Evolutionary conservation across 2,329 filamentous ascomycete genomes (phyloP), one percentile per base, ranked within the genome.

Genomic region (Fusarium incarnatum): DNA sequence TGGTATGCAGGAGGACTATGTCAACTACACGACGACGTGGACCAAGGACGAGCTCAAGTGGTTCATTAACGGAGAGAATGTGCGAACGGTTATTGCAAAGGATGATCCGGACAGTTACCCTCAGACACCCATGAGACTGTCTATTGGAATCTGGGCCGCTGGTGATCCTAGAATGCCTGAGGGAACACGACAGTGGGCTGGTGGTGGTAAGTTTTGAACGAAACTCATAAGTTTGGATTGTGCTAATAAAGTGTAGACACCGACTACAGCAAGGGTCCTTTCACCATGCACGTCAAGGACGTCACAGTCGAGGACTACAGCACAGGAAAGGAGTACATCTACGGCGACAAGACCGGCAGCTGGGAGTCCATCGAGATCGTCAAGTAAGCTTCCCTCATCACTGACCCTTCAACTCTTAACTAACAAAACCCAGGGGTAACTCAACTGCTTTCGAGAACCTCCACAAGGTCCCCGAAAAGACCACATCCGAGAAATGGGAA

Each of bases 21-120:
- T 93, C 84, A 94, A 92, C 77, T 94, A 94, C 80, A 92, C 91
- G n/a, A 84, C 89, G 30, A 83, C 89, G 71, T 94, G 92, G 92
- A 93, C 89, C 23, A 82, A 86, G 68, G 87, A 91, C 2, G 81
- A 84, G 60, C 81, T 94, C 20, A 85, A 89, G 64, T 94, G 88
- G 86, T 88, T 85, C 74, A 89, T 96, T 56, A 92, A 97, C 73
- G 89, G 89, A 70, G 81, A 82, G 10, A 83, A 87, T 7, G 85
- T 92, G 54, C 89, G 92, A 66, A 89, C 86, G 2, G 83, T 93
- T n/a, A 78, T 84, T 11, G 87, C 88, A 59, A 81, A 81, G 25
- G 88, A 91, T 53, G 88, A 85, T 71, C 88, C 89, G 15, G 78
- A 85, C 52, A 86, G 87, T 76, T 94, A 88, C 78, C 92, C 92